Evolutionary conservation across 306 rosid genomes (phyloP).

Genomic region (Rosa chinensis): DNA sequence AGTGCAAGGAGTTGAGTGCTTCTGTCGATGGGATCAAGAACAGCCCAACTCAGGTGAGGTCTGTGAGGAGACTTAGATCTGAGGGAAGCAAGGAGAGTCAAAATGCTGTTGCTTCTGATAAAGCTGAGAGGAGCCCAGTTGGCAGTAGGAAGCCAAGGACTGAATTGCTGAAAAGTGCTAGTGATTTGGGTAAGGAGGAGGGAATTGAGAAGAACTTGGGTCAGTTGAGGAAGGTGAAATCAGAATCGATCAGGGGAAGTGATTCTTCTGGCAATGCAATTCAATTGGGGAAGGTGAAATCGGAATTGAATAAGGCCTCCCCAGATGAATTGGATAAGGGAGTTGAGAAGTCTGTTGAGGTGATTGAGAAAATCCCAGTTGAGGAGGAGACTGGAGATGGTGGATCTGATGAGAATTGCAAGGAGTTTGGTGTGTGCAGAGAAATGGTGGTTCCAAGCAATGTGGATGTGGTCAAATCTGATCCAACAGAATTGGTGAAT

Average conservation of each 20-base stretch:
- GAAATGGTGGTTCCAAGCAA: constrained; percentile 49
- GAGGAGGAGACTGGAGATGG: constrained; percentile 36
- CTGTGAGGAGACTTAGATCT: constrained; percentile 44
- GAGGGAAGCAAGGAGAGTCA: constrained; percentile 38
- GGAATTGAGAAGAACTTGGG: constrained; percentile 31
- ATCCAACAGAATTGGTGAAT: constrained; percentile 30
- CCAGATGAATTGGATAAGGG: constrained; percentile 28
- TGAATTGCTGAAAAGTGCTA: constrained; percentile 28
- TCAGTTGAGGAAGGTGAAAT: constrained; percentile 51
- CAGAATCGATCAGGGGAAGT: constrained; percentile 40
- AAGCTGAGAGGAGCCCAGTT: constrained; percentile 33
- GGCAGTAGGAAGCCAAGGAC: constrained; percentile 47
- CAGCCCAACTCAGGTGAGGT: constrained; percentile 34
- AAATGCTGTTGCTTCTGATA: constrained; percentile 14
- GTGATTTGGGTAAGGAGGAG: constrained; percentile 25
- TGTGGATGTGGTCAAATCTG: constrained; percentile 25
- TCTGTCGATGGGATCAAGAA: constrained; percentile 49
- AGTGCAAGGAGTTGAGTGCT: constrained; percentile 32
- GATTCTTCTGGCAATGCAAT: constrained; percentile 19
- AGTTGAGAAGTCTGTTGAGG: constrained; percentile 29
- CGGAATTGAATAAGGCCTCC: constrained; percentile 23
- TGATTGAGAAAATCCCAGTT: constrained; percentile 40
- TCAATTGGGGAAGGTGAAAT: constrained; percentile 48
- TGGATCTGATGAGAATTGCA: constrained; percentile 43
- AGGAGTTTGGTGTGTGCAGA: constrained; percentile 56